Conservation (phyloP, 495 filamentous ascomycete species). For the Neurospora sp. region DNA sequence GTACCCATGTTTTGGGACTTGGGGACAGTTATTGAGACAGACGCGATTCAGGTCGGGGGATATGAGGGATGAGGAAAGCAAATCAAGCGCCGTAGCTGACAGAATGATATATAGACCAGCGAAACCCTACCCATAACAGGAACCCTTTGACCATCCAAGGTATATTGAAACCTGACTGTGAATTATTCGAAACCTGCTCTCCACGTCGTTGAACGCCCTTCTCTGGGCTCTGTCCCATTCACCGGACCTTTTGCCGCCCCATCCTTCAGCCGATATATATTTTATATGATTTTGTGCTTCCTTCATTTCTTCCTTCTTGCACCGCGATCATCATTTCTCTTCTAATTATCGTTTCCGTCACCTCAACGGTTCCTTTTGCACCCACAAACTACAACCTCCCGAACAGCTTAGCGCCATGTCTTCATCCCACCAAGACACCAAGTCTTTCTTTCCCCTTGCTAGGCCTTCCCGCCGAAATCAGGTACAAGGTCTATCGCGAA, state of each 20-base stretch:
- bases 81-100: neutral
- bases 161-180: too few species aligned
- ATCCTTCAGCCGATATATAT: neutral
- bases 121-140: neutral
- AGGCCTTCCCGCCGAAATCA: neutral
- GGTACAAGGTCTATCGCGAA: neutral
- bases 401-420: neutral
- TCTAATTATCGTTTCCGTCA: neutral
- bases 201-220: too few species aligned
- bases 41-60: neutral
- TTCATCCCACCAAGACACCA: neutral
- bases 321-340: neutral
- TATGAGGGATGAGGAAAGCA: neutral
- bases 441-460: neutral
- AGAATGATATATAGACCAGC: neutral
- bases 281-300: neutral
- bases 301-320: neutral
- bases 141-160: too few species aligned
- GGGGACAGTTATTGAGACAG: neutral
- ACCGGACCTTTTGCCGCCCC: neutral
- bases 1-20: neutral
- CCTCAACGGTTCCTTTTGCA: neutral
- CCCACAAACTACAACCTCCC: neutral
- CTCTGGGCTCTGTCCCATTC: too few species aligned
- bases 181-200: too few species aligned